Base-by-base conservation (phyloP, 2,329 filamentous ascomycete species). In the Ceratocystiopsis minuta region DNA sequence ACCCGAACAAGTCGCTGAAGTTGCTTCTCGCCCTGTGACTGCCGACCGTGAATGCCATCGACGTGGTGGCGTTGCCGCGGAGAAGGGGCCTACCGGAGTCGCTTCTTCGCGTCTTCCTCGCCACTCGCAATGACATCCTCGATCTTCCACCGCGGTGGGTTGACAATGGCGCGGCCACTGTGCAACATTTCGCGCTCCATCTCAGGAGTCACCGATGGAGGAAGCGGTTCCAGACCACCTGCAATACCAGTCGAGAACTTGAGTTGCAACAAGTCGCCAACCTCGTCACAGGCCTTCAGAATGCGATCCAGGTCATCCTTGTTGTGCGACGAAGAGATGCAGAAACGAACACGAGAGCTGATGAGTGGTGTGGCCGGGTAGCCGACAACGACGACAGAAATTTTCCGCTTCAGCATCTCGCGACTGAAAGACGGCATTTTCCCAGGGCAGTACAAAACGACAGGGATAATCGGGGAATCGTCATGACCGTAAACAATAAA, bases 381-480 rank as follows among this genome's bases (percentile, higher is more conserved):
- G 41, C 88, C 90, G 47, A 98, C 90, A 37, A 98, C 84, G 34
- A 98, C 90, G 40, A 96, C 84, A 0, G 88, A 90, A 52, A 98
- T 96, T 62, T 95, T 96, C 55, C 90, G 84, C 64, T 83, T 84
- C 46, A 96, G 74, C 90, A 98, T 96, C 60, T 96, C 90, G 57
- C 94, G 90, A 39, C 86, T 95, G 62, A 98, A 98, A 45, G 90
- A 88, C 5, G 88, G 83, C 70, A 98, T 95, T 66, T 98, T 98
- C 53, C 84, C 90, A n/a, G 90, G 90, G 63, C 96, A 85, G 69
- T 95, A 98, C 24, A 98, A 76, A 55, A 94, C 73, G 50, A 98
- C 61, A 42, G 90, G 90, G 52, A 98, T 86, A 52, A 98, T 96
- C 43, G 90, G 90, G 6, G 87, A 95, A 63, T 98, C 90, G 56